These are phyloP conservation scores for Otatea glauca DNA, from an alignment of 176 grass and related monocot genomes.

Conservation along the genomic window DNA sequence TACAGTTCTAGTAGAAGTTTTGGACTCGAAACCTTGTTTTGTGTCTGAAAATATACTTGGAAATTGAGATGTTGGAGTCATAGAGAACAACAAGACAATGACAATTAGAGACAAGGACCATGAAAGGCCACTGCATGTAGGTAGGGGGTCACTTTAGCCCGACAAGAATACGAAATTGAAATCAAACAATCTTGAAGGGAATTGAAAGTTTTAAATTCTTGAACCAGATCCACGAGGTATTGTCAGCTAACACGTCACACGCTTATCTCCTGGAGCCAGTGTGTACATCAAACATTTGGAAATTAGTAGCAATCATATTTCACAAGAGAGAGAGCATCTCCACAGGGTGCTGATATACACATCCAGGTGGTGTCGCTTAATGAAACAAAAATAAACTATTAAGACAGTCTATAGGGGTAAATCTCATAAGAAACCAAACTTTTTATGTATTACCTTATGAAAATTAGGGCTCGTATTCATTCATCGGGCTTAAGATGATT, in stretches of 20 bases:
- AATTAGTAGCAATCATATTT: not conserved
- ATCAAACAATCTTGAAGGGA: not conserved
- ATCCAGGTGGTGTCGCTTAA: not conserved
- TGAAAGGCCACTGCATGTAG: constrained; percentile 42
- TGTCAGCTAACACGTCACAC: constrained; percentile 26
- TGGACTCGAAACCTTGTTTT: constrained; percentile 2
- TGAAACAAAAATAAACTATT: not conserved
- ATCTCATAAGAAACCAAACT: not conserved
- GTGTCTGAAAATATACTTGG: not conserved
- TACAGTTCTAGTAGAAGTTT: not conserved
- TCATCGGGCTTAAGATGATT: not conserved
- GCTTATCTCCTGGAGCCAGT: constrained; percentile 33
- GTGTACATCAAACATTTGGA: constrained; percentile 8
- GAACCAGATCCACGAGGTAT: constrained; percentile 10
- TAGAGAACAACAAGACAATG: not conserved
- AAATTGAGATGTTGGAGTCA: constrained; percentile 19
- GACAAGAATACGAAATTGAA: constrained; percentile 36
- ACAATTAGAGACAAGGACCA: constrained; percentile 28
- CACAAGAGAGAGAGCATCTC: not conserved
- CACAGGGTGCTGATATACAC: not conserved
- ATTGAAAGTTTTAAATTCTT: constrained; percentile 12
- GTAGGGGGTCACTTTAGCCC: constrained; percentile 65
- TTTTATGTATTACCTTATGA: not conserved
- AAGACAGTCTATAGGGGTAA: not conserved
- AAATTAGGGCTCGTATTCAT: not conserved